Base-by-base conservation (phyloP, 176 grass and related monocot genomes). In the Thinopyrum elongatum region DNA sequence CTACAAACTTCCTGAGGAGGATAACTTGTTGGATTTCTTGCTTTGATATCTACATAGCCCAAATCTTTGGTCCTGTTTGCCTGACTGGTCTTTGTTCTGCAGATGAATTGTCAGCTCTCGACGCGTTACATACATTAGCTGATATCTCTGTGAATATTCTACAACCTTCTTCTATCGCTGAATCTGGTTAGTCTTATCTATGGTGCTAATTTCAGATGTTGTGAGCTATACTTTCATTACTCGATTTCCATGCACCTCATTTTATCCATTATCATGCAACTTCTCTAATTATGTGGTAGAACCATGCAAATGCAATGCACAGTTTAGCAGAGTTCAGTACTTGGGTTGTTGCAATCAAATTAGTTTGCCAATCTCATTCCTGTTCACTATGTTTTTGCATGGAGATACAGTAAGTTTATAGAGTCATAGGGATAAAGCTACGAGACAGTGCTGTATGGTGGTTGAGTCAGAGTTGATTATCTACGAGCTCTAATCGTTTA, bases 71-170 rank as follows among this genome's bases (percentile, higher is more conserved):
- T 84, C 38, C 47, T 60, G 41, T 29, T 75, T 75, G 21, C 33
- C 7, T 22, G 9, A 76, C 28, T 75, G 44, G 26, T 22, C 63
- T 72, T 69, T 90, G 59, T 83, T 91, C 90, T 84, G 84, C 85
- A 84, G 93, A 95, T 84, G 92, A 96, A 90, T 90, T 69, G 73
- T 77, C 80, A 65, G 92, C 92, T 60, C 84, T 99, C 5, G 93
- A 95, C 88, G 97, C 97, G 38, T 83, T 99, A 70, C 90, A 96
- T 84, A 99, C 94, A 23, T 90, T 99, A 78, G 97, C 97, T 44
- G 94, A 99, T 92, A 73, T 98, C 36, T 94, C 97, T 72, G 90
- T 95, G 47, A 98, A 98, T 86, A 98, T 98, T 83, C 89, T 98
- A 82, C 92, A 89, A 3, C 97, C 97, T 80, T 81, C 88, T 63